A percentile compares a stretch with the other conserved stretches of the same genome.
Conservation (phyloP, 768 basidiomycete genomes). For the Russula ochroleuca region DNA sequence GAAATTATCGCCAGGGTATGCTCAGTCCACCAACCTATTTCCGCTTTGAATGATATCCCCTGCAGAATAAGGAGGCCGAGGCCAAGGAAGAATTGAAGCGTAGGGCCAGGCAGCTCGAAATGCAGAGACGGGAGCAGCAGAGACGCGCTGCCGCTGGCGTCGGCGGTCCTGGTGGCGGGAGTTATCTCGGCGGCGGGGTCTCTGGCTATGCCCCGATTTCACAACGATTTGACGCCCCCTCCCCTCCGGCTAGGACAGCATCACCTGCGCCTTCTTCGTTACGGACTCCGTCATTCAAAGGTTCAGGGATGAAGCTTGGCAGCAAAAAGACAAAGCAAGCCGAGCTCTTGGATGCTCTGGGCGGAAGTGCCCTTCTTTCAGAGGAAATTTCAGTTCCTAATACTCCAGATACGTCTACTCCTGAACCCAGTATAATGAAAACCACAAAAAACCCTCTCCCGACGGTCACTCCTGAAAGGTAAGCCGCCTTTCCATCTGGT, state of each 20-base stretch:
- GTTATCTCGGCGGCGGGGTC: constrained; percentile 62
- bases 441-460: constrained; percentile 63
- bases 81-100: constrained; percentile 99
- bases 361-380: constrained; percentile 62
- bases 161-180: constrained; percentile 41
- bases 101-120: constrained; percentile 94
- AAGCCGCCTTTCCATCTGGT: constrained; percentile 4
- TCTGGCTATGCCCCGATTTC: constrained; percentile 70
- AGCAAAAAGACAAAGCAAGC: constrained; percentile 87
- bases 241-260: constrained; percentile 41
- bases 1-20: constrained; percentile 93
- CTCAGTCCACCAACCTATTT: constrained; percentile 14
- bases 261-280: constrained; percentile 47
- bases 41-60: constrained; percentile 1
- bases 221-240: constrained; percentile 62
- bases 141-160: constrained; percentile 57
- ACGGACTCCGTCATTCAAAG: constrained; percentile 84
- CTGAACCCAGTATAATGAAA: constrained; percentile 43
- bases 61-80: constrained; percentile 95
- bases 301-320: constrained; percentile 94
- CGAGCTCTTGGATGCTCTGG: constrained; percentile 83
- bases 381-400: constrained; percentile 51
- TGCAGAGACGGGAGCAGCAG: constrained; percentile 95
- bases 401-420: constrained; percentile 48
- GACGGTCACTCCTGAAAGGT: constrained; percentile 75